These are phyloP conservation scores for Rhododendron mucronatum DNA, from an alignment of 148 eudicot species.

Conservation along the genomic window DNA sequence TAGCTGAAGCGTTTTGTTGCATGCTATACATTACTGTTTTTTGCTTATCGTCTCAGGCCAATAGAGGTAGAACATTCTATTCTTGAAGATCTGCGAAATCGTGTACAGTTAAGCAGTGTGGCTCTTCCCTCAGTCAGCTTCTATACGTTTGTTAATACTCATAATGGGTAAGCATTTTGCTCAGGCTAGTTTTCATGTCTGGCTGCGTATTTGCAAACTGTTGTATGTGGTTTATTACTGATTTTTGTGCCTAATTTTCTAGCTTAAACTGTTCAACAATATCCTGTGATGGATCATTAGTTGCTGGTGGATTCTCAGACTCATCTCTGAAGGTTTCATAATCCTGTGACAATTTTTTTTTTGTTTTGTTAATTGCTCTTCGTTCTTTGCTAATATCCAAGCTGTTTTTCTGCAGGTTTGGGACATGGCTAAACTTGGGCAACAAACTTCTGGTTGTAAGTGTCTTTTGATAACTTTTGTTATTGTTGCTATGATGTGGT, in stretches of 20 bases:
- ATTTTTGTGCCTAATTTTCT: slow-evolving; percentile 6
- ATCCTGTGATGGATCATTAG: slow-evolving; percentile 93
- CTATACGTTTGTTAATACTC: slow-evolving; percentile 89
- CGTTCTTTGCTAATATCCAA: slow-evolving; percentile 7
- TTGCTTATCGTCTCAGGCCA: slow-evolving; percentile 37
- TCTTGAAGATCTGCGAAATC: slow-evolving; percentile 89
- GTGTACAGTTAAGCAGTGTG: slow-evolving; percentile 81
- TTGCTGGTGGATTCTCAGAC: slow-evolving; percentile 99
- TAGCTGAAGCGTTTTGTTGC: neutral
- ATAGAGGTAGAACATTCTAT: slow-evolving; percentile 85
- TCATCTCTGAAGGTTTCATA: slow-evolving; percentile 76
- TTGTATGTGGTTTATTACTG: slow-evolving; percentile 2
- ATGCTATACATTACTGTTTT: neutral
- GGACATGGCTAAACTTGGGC: slow-evolving; percentile 97
- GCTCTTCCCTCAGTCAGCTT: slow-evolving; percentile 91
- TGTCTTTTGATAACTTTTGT: slow-evolving; percentile 5
- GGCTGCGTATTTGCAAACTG: neutral
- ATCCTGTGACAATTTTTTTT: neutral
- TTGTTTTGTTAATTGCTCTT: neutral
- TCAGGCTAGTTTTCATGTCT: neutral
- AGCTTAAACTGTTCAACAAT: slow-evolving; percentile 91
- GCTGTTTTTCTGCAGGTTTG: slow-evolving; percentile 53
- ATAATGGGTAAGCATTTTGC: slow-evolving; percentile 58
- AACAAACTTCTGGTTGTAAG: slow-evolving; percentile 63
- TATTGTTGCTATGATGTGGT: neutral